Evolutionary conservation across 345 rosid genomes (phyloP), one percentile per base, ranked within the genome.

Genomic region (Isatis tinctoria): DNA sequence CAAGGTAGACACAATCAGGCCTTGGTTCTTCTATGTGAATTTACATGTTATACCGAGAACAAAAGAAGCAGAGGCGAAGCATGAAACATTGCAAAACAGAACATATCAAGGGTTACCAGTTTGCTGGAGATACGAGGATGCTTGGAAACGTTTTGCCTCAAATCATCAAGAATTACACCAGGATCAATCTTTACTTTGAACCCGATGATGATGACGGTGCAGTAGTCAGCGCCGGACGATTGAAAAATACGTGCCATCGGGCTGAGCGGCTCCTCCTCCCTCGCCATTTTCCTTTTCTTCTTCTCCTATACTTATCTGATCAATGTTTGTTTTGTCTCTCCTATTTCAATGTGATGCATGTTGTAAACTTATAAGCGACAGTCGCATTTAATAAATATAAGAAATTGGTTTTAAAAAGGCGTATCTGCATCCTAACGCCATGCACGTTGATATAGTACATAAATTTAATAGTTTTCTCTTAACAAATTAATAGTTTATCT

Each of bases 91-190:
- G 26, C 52, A 47, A 48, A 5, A 53, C 35, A 26, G 37, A 43
- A 27, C 52, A 43, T 32, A 16, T 33, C 26, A 66, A 35, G 37
- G 37, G 37, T 61, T 73, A 88, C 97, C 81, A 83, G 80, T 45
- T 72, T 86, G 82, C 89, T 86, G 43, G 85, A 86, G 82, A 91
- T 87, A 62, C 97, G 97, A 74, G 97, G 97, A 70, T 88, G 94
- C 30, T 72, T 84, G 30, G 79, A 65, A 85, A 91, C 68, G 43
- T 87, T 86, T 5, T 78, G 74, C 60, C 59, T 26, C 36, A 88
- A 57, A 12, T 89, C 89, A 10, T 66, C 52, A 44, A 80, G 84
- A 65, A 88, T 17, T 35, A 72, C 73, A 22, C 12, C 56, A 0
- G 90, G 80, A 63, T 82, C 45, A n/a, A 91, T 39, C 17, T 28